Conservation (phyloP, 495 filamentous ascomycete genomes). For the Aspergillus mulundensis region DNA sequence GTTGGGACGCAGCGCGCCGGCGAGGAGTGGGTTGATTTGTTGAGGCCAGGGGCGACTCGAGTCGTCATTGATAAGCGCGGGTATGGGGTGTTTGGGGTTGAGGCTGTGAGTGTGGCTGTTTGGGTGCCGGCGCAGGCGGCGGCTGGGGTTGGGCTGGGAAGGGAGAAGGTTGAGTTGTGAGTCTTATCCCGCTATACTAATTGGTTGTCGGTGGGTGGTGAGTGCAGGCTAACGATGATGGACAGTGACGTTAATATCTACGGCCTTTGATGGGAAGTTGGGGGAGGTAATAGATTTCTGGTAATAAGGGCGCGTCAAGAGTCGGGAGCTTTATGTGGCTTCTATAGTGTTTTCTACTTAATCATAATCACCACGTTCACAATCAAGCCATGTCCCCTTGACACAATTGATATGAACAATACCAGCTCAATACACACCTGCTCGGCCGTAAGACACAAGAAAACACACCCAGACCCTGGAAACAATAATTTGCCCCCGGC, state of each 20-base stretch:
- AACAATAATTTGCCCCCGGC: too few species aligned
- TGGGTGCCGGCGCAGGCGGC: slow-evolving; percentile 3
- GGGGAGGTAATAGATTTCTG: too few species aligned
- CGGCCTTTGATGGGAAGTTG: not conserved
- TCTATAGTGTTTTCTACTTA: too few species aligned
- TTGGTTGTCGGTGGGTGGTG: too few species aligned
- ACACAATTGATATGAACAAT: too few species aligned
- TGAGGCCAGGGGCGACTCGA: not conserved
- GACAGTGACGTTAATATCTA: not conserved
- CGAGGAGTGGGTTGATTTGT: slow-evolving; percentile 10
- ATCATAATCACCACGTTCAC: too few species aligned
- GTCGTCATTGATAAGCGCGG: slow-evolving; percentile 8
- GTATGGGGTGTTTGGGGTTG: slow-evolving; percentile 9
- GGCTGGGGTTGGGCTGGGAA: not conserved
- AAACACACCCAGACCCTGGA: too few species aligned
- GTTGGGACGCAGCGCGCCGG: slow-evolving; percentile 1
- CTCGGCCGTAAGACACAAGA: too few species aligned
- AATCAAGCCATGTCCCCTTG: too few species aligned
- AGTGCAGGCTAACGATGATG: not conserved
- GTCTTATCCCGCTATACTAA: not conserved
- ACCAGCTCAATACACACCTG: too few species aligned
- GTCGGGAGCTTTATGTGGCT: too few species aligned
- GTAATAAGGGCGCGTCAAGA: too few species aligned
- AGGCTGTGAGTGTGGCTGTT: slow-evolving; percentile 1
- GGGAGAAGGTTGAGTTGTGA: not conserved